phyloP scores from a whole-genome alignment of 2,329 filamentous ascomycete species.

The Claviceps maximensis region DNA sequence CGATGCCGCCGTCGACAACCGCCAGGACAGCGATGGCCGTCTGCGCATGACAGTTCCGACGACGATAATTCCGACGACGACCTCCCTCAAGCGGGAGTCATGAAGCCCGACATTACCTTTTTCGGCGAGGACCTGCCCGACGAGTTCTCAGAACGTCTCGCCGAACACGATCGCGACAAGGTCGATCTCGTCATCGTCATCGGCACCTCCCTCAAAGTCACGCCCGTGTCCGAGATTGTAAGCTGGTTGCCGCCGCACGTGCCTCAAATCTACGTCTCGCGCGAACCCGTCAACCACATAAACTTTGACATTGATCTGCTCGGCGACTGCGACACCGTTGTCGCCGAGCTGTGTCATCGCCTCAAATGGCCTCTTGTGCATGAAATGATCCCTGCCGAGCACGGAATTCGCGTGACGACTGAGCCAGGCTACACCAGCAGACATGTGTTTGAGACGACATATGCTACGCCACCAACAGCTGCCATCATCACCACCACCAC shows the following conservation, averaged over 20 bases:
- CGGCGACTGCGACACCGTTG: constrained; percentile 87
- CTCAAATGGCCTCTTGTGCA: constrained; percentile 71
- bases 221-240: constrained; percentile 84
- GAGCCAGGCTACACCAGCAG: constrained; percentile 22
- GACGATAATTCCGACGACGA: constrained; percentile 36
- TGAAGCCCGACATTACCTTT: constrained; percentile 98
- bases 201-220: constrained; percentile 89
- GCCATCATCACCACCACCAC: neutral
- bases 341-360: constrained; percentile 71
- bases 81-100: constrained; percentile 60
- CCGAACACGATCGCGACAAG: constrained; percentile 64
- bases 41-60: constrained; percentile 28
- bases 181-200: constrained; percentile 92
- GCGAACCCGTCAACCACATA: constrained; percentile 73
- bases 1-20: neutral
- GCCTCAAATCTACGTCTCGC: constrained; percentile 82
- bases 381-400: constrained; percentile 63
- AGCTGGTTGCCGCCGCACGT: constrained; percentile 65
- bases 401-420: constrained; percentile 42
- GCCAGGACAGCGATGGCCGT: constrained; percentile 16
- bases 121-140: constrained; percentile 85
- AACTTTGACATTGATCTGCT: constrained; percentile 94
- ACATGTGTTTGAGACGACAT: constrained; percentile 20
- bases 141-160: constrained; percentile 67
- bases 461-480: neutral